Evolutionary conservation across 176 grass and related monocot genomes (phyloP), one percentile per base, ranked within the genome.

Genomic region (Zoysia japonica): DNA sequence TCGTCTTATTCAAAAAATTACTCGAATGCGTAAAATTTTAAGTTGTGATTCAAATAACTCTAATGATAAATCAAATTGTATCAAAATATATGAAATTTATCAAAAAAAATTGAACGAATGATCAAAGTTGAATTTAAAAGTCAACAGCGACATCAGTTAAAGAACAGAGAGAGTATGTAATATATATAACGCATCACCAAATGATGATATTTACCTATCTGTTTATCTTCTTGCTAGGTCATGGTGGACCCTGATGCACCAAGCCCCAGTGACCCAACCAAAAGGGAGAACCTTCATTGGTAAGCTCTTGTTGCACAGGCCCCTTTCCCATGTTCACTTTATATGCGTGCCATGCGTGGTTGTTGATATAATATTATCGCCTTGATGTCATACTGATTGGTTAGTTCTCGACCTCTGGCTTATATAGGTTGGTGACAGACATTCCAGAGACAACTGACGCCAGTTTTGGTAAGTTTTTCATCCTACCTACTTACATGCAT

Each of bases 191-290:
- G 28, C 28, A 28, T 28, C 28, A 28, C 28, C 28, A 28, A 28
- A 28, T 28, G 28, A 28, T 28, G 28, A 28, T 28, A 28, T 28
- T 28, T 28, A 72, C 38, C 13, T 11, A 55, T 61, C 45, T 79
- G 36, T 67, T 38, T 82, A 81, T 85, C 72, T 66, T 87, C 45
- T 83, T 74, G 70, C 77, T 80, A 98, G 95, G 95, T 98, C 54
- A 98, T 94, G 92, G 92, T 94, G 81, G 95, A 98, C 78, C 95
- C 95, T 76, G 95, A 94, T 88, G 60, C 92, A 85, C 95, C 95
- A 83, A 98, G 92, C 78, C 95, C 92, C 13, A 92, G 95, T 84
- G 89, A 98, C 82, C 95, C 95, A 76, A 90, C 87, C 66, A 78
- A 89, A 77, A 88, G 92, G 63, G 92, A 98, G 90, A 78, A 98